Evolutionary conservation across 73 alveolate species (phyloP).

Genomic region (Uronychia binucleata): DNA sequence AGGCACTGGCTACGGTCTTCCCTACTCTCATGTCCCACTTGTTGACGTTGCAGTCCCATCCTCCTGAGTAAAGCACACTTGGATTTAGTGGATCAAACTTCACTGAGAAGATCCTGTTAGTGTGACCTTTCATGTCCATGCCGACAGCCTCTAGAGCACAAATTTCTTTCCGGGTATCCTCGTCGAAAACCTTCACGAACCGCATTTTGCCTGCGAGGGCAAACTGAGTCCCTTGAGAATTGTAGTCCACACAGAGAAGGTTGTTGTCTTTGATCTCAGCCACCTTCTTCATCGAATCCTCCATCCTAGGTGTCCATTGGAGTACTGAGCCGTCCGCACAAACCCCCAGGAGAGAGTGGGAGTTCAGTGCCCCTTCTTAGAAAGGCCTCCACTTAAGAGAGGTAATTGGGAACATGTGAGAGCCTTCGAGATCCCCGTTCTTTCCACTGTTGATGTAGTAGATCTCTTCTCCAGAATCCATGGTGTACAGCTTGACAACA

Average conservation of each 20-base stretch:
- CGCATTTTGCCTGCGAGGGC: conserved; percentile 91
- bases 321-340: conserved; percentile 43
- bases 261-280: conserved; percentile 59
- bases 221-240: conserved; percentile 63
- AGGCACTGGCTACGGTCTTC: conserved; percentile 43
- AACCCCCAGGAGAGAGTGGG: conserved; percentile 48
- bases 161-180: background rate
- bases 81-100: conserved; percentile 55
- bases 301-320: conserved; percentile 34
- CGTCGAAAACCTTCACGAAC: conserved; percentile 41
- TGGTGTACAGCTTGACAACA: background rate
- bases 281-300: conserved; percentile 10
- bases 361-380: conserved; percentile 17
- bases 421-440: background rate
- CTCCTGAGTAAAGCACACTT: conserved; percentile 40
- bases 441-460: background rate
- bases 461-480: background rate
- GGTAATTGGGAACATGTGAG: background rate
- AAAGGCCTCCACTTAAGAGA: background rate
- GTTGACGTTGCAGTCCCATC: conserved; percentile 81
- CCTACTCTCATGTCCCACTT: conserved; percentile 73
- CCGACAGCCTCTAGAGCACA: background rate
- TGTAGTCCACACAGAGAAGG: conserved; percentile 89
- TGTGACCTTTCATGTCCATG: conserved; percentile 41
- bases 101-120: conserved; percentile 54